These are phyloP conservation scores for Blastomyces parvus DNA, from an alignment of 2,329 filamentous ascomycete genomes.

Conservation along the genomic window DNA sequence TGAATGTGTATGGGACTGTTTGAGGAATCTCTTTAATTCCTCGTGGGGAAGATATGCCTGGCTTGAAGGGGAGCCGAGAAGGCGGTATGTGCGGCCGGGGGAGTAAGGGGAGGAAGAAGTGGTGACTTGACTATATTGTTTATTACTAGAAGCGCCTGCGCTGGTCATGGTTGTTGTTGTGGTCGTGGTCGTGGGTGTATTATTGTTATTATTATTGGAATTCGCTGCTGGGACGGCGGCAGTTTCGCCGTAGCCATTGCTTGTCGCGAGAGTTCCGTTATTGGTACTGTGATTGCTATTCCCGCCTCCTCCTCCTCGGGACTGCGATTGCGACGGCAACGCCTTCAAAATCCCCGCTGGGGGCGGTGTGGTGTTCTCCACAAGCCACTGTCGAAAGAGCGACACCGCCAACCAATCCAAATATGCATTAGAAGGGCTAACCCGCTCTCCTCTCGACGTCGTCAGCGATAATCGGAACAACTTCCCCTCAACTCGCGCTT, in stretches of 20 bases:
- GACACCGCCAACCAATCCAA: constrained; percentile 83
- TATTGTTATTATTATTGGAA: not conserved
- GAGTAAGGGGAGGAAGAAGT: constrained; percentile 22
- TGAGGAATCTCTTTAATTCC: constrained; percentile 83
- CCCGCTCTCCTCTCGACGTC: constrained; percentile 70
- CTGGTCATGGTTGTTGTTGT: constrained; percentile 4
- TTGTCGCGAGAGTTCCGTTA: constrained; percentile 1
- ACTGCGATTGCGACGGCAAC: constrained; percentile 4
- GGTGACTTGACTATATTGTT: not conserved
- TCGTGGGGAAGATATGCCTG: constrained; percentile 67
- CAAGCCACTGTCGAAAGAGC: constrained; percentile 85
- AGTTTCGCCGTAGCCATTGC: not conserved
- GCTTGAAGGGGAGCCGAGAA: constrained; percentile 56
- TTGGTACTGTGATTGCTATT: constrained; percentile 16
- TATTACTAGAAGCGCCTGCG: constrained; percentile 17
- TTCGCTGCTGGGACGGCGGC: not conserved
- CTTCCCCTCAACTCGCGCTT: constrained; percentile 67
- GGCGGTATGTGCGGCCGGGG: constrained; percentile 63
- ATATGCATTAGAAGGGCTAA: constrained; percentile 68
- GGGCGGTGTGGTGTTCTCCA: constrained; percentile 74
- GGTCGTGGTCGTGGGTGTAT: constrained; percentile 10
- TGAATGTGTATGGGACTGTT: constrained; percentile 52
- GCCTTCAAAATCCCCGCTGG: constrained; percentile 42
- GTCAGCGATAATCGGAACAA: constrained; percentile 73
- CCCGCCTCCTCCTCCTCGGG: constrained; percentile 11